Percentiles rank a stretch among this genome's conserved stretches.
phyloP scores from a whole-genome alignment of 192 early-diverging fungal genomes.

The Kappamyces sp. region DNA sequence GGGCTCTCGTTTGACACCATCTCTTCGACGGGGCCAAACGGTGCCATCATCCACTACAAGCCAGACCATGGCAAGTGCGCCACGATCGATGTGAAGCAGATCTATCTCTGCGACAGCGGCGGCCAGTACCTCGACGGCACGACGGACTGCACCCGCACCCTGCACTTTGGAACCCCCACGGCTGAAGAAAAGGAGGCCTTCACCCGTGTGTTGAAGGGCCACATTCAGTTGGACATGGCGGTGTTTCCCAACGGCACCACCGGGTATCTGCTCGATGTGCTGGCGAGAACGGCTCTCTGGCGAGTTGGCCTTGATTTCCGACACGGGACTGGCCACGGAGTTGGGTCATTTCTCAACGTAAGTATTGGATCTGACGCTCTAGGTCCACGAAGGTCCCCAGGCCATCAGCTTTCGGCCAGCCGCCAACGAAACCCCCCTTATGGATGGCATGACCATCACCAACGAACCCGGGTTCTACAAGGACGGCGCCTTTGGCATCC shows the following conservation, averaged over 20 bases:
- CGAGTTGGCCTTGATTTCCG: constrained; percentile 88
- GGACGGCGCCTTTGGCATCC: constrained; percentile 93
- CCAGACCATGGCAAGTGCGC: constrained; percentile 76
- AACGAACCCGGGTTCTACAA: constrained; percentile 98
- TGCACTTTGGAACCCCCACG: constrained; percentile 81
- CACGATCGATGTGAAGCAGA: constrained; percentile 60
- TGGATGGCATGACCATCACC: constrained; percentile 90
- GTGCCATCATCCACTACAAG: constrained; percentile 96
- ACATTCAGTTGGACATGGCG: constrained; percentile 83
- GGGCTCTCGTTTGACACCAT: constrained; percentile 96
- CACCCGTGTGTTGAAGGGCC: constrained; percentile 97
- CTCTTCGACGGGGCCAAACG: constrained; percentile 91
- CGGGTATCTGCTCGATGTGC: constrained; percentile 85
- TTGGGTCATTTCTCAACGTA: constrained; percentile 93
- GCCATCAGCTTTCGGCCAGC: constrained; percentile 75
- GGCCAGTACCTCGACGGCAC: constrained; percentile 96
- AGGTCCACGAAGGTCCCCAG: constrained; percentile 65
- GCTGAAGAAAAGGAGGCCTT: constrained; percentile 84
- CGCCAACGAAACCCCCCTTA: constrained; percentile 70
- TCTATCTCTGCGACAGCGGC: constrained; percentile 95
- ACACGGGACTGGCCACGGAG: constrained; percentile 97
- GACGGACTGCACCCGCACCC: constrained; percentile 94
- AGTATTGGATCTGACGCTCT: constrained; percentile 59
- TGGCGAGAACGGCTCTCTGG: constrained; percentile 86
- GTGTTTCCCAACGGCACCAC: constrained; percentile 75